phyloP scores from a whole-genome alignment of 2,329 filamentous ascomycete genomes.

The Neocatenulostroma microsporum region DNA sequence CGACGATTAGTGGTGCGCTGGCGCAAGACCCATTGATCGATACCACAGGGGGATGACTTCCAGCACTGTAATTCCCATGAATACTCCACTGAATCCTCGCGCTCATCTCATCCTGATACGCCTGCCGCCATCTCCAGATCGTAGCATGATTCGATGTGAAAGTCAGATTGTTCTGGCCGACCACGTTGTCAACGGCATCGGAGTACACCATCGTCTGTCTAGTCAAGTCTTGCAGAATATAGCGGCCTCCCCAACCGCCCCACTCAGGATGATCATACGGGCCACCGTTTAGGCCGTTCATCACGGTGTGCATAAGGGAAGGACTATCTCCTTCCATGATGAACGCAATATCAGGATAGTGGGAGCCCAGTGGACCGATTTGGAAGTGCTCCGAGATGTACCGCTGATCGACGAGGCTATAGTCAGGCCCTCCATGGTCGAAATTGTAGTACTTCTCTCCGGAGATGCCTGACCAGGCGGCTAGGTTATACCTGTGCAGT shows the following conservation, averaged over 20 bases:
- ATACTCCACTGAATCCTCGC: constrained; percentile 39
- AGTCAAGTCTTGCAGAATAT: constrained; percentile 30
- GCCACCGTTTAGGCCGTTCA: constrained; percentile 40
- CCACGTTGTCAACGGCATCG: constrained; percentile 22
- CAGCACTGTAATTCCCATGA: constrained; percentile 27
- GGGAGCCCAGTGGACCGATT: constrained; percentile 39
- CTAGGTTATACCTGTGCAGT: constrained; percentile 46
- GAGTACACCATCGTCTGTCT: constrained; percentile 21
- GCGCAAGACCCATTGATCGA: constrained; percentile 37
- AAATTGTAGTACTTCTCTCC: constrained; percentile 43
- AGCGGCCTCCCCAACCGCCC: constrained; percentile 46
- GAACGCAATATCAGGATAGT: constrained; percentile 40
- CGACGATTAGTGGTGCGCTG: constrained; percentile 33
- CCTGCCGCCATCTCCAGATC: constrained; percentile 37
- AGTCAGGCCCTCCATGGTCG: constrained; percentile 44
- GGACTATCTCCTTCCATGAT: constrained; percentile 50
- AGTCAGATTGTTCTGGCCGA: constrained; percentile 26
- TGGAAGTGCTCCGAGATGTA: constrained; percentile 51
- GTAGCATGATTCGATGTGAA: constrained; percentile 38
- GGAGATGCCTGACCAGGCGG: constrained; percentile 51
- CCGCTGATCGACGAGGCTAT: constrained; percentile 39
- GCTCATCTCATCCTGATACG: constrained; percentile 39
- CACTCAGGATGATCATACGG: constrained; percentile 43
- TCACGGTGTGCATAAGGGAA: constrained; percentile 43
- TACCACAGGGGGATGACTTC: constrained; percentile 44